A percentile compares a stretch with the other conserved stretches of the same genome.
phyloP scores from a whole-genome alignment of 176 grass and related monocot species.

The Oryza officinalis region DNA sequence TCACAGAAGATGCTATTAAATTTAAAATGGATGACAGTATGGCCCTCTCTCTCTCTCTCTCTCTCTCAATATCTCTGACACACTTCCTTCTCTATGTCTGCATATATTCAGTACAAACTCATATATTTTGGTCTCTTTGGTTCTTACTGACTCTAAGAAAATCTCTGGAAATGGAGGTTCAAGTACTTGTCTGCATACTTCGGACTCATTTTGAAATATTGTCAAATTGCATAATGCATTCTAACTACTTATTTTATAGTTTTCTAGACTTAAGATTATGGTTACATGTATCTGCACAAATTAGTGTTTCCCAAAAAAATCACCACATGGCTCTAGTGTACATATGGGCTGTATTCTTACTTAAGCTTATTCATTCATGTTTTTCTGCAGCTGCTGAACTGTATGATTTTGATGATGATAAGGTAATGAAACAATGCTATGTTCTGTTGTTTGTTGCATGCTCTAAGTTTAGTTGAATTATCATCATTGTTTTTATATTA shows the following conservation, averaged over 20 bases:
- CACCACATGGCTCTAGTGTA: background rate
- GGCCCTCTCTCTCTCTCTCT: background rate
- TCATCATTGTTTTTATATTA: slow-evolving; percentile 3
- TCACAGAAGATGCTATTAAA: slow-evolving; percentile 91
- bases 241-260: slow-evolving; percentile 1
- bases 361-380: slow-evolving; percentile 26
- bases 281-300: background rate
- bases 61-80: no score
- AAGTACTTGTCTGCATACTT: background rate
- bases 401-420: slow-evolving; percentile 81
- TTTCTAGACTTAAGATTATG: background rate
- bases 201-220: background rate
- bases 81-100: background rate
- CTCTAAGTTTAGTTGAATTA: slow-evolving; percentile 26
- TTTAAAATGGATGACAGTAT: slow-evolving; percentile 95
- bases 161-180: background rate
- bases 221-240: background rate
- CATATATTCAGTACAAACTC: slow-evolving; percentile 4
- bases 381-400: slow-evolving; percentile 74
- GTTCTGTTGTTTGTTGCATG: slow-evolving; percentile 18
- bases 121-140: background rate
- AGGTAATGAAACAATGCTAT: slow-evolving; percentile 45
- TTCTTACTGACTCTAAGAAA: background rate
- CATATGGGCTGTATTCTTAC: background rate
- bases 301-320: slow-evolving; percentile 1